These are phyloP conservation scores for Phaeosphaeria sp. DNA, from an alignment of 2,329 filamentous ascomycete species.

Conservation along the genomic window DNA sequence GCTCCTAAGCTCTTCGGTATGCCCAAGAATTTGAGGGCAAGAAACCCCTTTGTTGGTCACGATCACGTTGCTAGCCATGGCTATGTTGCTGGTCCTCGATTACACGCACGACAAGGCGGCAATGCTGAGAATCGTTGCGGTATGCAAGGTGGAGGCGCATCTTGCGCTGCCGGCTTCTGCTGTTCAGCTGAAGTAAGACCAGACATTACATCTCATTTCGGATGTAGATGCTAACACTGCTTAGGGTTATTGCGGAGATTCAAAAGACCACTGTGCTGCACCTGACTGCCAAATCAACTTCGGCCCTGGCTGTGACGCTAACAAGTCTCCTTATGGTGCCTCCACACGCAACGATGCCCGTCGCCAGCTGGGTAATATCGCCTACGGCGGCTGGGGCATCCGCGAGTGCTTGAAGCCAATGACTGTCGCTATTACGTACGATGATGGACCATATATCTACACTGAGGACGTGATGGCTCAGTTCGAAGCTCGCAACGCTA, in stretches of 20 bases:
- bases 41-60: constrained; percentile 32
- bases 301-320: constrained; percentile 67
- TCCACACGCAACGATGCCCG: constrained; percentile 62
- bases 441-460: constrained; percentile 70
- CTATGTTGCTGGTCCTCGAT: constrained; percentile 20
- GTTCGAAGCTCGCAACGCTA: constrained; percentile 64
- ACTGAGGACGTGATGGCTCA: constrained; percentile 67
- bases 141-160: constrained; percentile 21
- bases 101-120: constrained; percentile 38
- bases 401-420: constrained; percentile 61
- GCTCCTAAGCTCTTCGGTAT: constrained; percentile 43
- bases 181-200: constrained; percentile 37
- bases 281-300: constrained; percentile 68
- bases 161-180: constrained; percentile 42
- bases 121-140: constrained; percentile 38
- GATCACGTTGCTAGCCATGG: constrained; percentile 7
- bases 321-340: constrained; percentile 59
- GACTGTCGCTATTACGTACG: constrained; percentile 70
- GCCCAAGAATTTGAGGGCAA: constrained; percentile 36
- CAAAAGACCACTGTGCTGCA: constrained; percentile 62
- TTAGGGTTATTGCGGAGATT: constrained; percentile 60
- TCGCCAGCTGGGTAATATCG: constrained; percentile 59
- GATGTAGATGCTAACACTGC: background rate
- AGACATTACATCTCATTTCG: background rate
- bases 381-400: constrained; percentile 65